phyloP scores from a whole-genome alignment of 2,329 filamentous ascomycete species.

The Monosporascus sp. region DNA sequence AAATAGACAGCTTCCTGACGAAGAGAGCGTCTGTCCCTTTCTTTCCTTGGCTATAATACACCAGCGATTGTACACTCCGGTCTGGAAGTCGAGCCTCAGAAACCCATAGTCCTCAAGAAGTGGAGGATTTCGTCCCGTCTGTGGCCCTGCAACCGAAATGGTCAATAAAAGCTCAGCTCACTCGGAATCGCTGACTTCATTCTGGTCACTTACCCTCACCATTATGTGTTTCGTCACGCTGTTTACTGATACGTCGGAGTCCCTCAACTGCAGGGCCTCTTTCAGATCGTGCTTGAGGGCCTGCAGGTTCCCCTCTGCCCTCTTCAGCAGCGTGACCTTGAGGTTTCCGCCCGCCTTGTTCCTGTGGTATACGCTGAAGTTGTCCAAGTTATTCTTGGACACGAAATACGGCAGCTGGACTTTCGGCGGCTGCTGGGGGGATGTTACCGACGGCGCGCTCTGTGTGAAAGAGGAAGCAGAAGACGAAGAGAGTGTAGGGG shows the following conservation, averaged over 20 bases:
- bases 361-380: slow-evolving; percentile 72
- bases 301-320: slow-evolving; percentile 67
- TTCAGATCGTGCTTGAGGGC: slow-evolving; percentile 60
- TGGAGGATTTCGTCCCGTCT: slow-evolving; percentile 13
- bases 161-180: not conserved
- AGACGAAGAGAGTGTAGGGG: not conserved
- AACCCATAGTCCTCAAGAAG: slow-evolving; percentile 20
- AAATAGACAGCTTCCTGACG: no score
- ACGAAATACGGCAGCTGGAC: slow-evolving; percentile 61
- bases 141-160: slow-evolving; percentile 12
- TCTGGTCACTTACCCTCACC: slow-evolving; percentile 54
- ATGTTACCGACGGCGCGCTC: slow-evolving; percentile 7
- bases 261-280: slow-evolving; percentile 49
- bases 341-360: slow-evolving; percentile 71
- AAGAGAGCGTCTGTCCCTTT: not conserved
- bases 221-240: slow-evolving; percentile 66
- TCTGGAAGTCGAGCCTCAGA: slow-evolving; percentile 6
- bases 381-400: slow-evolving; percentile 61
- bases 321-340: slow-evolving; percentile 69
- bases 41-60: slow-evolving; percentile 15
- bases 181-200: not conserved
- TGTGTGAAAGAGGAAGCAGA: not conserved
- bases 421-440: slow-evolving; percentile 17
- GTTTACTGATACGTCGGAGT: slow-evolving; percentile 49
- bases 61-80: not conserved